Percentiles rank a stretch among this genome's conserved stretches.
Conservation (phyloP, 257 asterid genomes). For the Fraxinus pennsylvanica region DNA sequence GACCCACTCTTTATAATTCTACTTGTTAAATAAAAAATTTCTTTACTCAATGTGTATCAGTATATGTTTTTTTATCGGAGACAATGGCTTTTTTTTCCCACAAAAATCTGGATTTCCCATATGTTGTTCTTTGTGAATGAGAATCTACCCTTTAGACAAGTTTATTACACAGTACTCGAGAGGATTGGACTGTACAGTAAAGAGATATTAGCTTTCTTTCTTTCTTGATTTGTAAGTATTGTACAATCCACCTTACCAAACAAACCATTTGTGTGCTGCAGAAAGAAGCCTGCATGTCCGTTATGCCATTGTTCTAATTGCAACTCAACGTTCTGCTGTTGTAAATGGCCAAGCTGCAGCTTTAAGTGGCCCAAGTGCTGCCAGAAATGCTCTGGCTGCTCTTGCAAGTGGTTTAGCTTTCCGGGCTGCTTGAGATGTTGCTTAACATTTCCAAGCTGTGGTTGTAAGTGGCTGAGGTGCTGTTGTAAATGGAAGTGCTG, state of each 20-base stretch:
- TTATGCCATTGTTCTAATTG: slow-evolving; percentile 34
- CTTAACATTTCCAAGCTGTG: slow-evolving; percentile 1
- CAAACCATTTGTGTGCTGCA: slow-evolving; percentile 32
- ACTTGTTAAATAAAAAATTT: neutral
- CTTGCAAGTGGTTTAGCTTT: slow-evolving; percentile 31
- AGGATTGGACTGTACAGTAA: neutral
- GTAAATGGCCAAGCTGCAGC: slow-evolving; percentile 28
- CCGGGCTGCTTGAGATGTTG: slow-evolving; percentile 7
- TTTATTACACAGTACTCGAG: no score
- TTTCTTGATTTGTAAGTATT: neutral
- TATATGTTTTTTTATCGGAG: neutral
- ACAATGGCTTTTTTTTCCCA: no score
- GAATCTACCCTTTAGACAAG: neutral
- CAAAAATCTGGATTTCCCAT: neutral
- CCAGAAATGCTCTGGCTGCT: slow-evolving; percentile 29
- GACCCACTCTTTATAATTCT: neutral
- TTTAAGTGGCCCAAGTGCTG: slow-evolving; percentile 32
- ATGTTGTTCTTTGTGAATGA: neutral
- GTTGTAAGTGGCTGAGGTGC: slow-evolving; percentile 11
- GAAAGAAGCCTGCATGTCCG: slow-evolving; percentile 43
- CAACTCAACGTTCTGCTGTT: slow-evolving; percentile 27
- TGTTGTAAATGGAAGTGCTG: slow-evolving; percentile 20
- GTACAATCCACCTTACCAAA: neutral
- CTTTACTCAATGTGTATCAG: neutral
- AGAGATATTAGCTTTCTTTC: neutral